phyloP scores from a whole-genome alignment of 805 yeast genomes.

The Kuraishia cidri region DNA sequence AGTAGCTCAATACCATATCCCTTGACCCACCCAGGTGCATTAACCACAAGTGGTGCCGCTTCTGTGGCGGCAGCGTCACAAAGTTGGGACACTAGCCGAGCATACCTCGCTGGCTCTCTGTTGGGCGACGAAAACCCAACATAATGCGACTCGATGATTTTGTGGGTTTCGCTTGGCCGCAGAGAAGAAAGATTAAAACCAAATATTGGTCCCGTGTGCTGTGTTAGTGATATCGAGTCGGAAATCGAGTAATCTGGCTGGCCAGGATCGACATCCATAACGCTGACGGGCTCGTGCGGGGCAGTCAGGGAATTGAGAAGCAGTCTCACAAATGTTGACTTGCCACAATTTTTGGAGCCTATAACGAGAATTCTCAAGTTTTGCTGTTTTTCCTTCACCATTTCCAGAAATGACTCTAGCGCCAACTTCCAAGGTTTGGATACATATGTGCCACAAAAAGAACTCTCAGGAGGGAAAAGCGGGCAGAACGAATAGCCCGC shows the following conservation, averaged over 20 bases:
- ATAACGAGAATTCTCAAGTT: conserved; percentile 28
- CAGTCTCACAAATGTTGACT: conserved; percentile 58
- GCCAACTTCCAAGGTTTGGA: conserved; percentile 16
- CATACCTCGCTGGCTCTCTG: conserved; percentile 51
- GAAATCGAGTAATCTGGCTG: conserved; percentile 76
- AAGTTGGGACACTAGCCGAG: conserved; percentile 30
- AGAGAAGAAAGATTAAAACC: conserved; percentile 24
- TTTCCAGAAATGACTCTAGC: conserved; percentile 1
- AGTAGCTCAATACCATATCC: conserved; percentile 74
- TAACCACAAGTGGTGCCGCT: conserved; percentile 40
- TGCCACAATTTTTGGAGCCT: conserved; percentile 76
- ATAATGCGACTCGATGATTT: conserved; percentile 19
- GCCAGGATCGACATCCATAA: conserved; percentile 82
- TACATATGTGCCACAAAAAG: conserved; percentile 14
- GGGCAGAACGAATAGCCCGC: conserved; percentile 28
- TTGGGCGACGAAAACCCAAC: conserved; percentile 67
- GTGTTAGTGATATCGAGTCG: conserved; percentile 53
- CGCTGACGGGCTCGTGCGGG: conserved; percentile 24
- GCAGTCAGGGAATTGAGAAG: conserved; percentile 39
- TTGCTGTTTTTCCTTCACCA: not conserved
- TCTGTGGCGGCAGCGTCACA: conserved; percentile 11
- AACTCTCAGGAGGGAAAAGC: conserved; percentile 17
- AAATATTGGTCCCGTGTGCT: conserved; percentile 20
- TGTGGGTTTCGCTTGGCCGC: conserved; percentile 20
- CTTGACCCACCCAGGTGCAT: conserved; percentile 88